Percentiles rank a stretch among this genome's conserved stretches.
Evolutionary conservation across 176 grass and related monocot genomes (phyloP).

Genomic region (Zea luxurians): DNA sequence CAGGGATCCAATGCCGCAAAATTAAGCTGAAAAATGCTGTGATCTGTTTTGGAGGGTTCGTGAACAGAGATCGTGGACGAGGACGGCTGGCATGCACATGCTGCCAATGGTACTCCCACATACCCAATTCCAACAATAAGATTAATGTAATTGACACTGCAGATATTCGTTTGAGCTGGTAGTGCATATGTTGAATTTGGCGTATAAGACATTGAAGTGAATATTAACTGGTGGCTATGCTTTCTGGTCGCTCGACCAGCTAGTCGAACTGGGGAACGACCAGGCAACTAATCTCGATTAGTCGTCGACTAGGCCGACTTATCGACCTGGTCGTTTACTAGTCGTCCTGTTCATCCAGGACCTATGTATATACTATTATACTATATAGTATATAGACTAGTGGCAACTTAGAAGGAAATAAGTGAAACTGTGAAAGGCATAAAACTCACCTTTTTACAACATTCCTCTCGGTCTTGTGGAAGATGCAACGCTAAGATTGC

Average conservation of each 20-base stretch:
- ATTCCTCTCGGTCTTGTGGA: conserved; percentile 9
- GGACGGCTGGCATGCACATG: conserved; percentile 16
- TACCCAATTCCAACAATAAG: conserved; percentile 8
- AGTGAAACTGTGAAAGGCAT: conserved; percentile 10
- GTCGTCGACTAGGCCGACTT: too few species aligned
- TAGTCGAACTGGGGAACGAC: too few species aligned
- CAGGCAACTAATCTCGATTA: too few species aligned
- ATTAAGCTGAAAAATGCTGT: not conserved
- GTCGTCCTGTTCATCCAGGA: too few species aligned
- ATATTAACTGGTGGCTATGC: not conserved
- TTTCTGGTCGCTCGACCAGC: too few species aligned
- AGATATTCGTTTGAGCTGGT: not conserved
- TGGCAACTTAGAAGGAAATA: not conserved
- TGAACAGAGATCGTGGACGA: not conserved
- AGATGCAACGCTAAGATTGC: conserved; percentile 11
- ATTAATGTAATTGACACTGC: not conserved
- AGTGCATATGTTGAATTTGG: not conserved
- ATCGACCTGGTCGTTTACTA: too few species aligned
- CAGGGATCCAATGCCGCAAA: not conserved
- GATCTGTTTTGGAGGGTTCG: not conserved
- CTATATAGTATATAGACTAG: too few species aligned
- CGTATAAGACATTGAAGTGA: not conserved
- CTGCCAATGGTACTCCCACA: not conserved
- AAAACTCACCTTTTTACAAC: conserved; percentile 28
- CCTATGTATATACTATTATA: too few species aligned